phyloP scores from a whole-genome alignment of 2,329 filamentous ascomycete genomes.

The Hypoxylon sp. region DNA sequence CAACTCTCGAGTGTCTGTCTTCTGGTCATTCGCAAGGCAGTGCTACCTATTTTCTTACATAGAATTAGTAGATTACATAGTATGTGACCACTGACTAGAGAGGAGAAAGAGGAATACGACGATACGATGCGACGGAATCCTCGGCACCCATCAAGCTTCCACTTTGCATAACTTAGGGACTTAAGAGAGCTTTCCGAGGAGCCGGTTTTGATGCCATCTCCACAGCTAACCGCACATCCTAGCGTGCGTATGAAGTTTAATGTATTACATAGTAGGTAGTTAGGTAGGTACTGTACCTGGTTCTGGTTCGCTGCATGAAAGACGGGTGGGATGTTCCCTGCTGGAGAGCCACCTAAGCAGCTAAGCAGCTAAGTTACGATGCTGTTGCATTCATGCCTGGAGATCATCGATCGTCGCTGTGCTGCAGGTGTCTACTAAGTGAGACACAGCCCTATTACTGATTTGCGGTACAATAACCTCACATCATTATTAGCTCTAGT shows the following conservation, averaged over 20 bases:
- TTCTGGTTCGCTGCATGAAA: slow-evolving; percentile 16
- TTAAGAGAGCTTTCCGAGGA: neutral
- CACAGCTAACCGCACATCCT: no score
- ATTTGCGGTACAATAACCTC: slow-evolving; percentile 5
- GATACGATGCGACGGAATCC: slow-evolving; percentile 12
- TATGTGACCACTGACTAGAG: no score
- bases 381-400: slow-evolving; percentile 7
- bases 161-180: slow-evolving; percentile 1
- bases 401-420: slow-evolving; percentile 30
- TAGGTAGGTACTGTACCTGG: no score
- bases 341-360: neutral
- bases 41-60: neutral
- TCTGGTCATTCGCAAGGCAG: neutral
- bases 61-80: no score
- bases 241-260: no score
- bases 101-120: neutral
- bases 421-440: slow-evolving; percentile 19
- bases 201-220: slow-evolving; percentile 8
- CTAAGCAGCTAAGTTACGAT: slow-evolving; percentile 2
- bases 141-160: slow-evolving; percentile 14
- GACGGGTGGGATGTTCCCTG: slow-evolving; percentile 16
- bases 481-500: no score
- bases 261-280: no score
- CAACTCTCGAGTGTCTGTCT: no score
- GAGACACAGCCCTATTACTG: slow-evolving; percentile 20